Conservation (phyloP, 2,329 filamentous ascomycete genomes). For the Magnaporthiopsis poae region DNA sequence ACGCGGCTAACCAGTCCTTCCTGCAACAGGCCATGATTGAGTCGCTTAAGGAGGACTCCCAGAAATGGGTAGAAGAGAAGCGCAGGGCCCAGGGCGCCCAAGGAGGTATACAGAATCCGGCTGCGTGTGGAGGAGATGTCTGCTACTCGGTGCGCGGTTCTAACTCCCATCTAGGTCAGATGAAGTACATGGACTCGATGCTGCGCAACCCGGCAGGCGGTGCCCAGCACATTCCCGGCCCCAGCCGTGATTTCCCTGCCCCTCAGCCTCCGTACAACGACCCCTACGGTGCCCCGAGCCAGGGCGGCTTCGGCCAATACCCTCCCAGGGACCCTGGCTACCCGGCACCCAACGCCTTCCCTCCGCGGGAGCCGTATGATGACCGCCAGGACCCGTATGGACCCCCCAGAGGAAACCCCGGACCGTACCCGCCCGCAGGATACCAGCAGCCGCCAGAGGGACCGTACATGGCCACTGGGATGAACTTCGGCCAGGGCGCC, state of each 20-base stretch:
- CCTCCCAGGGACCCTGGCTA: conserved; percentile 5
- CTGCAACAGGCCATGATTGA: conserved; percentile 50
- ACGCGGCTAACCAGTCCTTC: not conserved
- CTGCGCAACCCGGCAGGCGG: conserved; percentile 9
- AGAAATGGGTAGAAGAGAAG: conserved; percentile 52
- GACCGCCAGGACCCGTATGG: conserved; percentile 7
- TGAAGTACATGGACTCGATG: conserved; percentile 42
- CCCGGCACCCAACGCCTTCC: conserved; percentile 2
- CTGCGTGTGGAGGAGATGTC: conserved; percentile 21
- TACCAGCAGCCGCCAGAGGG: conserved; percentile 9
- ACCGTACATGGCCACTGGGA: conserved; percentile 7
- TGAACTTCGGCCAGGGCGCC: conserved; percentile 4
- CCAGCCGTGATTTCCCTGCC: conserved; percentile 36
- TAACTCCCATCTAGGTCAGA: conserved; percentile 47
- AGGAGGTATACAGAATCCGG: conserved; percentile 43
- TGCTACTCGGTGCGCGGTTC: conserved; percentile 41
- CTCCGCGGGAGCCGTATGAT: conserved; percentile 3
- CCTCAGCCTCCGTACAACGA: conserved; percentile 40
- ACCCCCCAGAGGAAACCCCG: conserved; percentile 10
- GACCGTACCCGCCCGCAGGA: conserved; percentile 8
- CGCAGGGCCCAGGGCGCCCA: conserved; percentile 39
- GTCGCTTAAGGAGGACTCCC: conserved; percentile 52
- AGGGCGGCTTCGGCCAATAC: conserved; percentile 7
- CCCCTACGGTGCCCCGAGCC: conserved; percentile 14
- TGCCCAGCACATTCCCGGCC: conserved; percentile 29